Conservation (phyloP, 2,329 filamentous ascomycete species). For the Cyclaneusma minus region DNA sequence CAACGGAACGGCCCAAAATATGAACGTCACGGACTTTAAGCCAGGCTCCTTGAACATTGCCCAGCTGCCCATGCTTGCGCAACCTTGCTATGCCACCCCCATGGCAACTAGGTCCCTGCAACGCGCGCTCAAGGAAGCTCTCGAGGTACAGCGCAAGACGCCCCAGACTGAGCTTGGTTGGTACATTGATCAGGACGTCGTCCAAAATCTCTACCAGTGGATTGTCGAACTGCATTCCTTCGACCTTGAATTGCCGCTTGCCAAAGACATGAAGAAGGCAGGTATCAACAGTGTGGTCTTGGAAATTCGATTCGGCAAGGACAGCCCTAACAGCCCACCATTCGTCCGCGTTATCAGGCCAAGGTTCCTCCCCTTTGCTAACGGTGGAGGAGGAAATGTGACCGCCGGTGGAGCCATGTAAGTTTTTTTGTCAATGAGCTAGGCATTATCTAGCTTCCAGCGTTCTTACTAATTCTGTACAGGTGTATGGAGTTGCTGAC, state of each 20-base stretch:
- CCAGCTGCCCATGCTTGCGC: conserved; percentile 46
- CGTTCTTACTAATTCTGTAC: no score
- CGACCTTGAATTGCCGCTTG: conserved; percentile 49
- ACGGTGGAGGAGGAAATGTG: conserved; percentile 73
- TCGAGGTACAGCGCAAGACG: conserved; percentile 45
- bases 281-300: conserved; percentile 55
- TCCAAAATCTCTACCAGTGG: conserved; percentile 77
- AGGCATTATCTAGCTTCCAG: neutral
- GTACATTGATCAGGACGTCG: conserved; percentile 52
- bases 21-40: conserved; percentile 38
- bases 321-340: conserved; percentile 65
- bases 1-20: no score
- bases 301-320: conserved; percentile 65
- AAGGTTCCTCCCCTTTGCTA: conserved; percentile 54
- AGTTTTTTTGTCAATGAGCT: no score
- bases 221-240: conserved; percentile 83
- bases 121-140: conserved; percentile 45
- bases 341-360: conserved; percentile 75
- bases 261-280: conserved; percentile 53
- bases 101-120: conserved; percentile 46
- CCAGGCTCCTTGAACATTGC: conserved; percentile 49
- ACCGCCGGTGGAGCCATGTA: conserved; percentile 71
- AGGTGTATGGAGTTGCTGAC: conserved; percentile 77
- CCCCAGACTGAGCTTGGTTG: conserved; percentile 59
- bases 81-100: conserved; percentile 48